Conservation (phyloP, 768 basidiomycete genomes). For the Suillus sp. region DNA sequence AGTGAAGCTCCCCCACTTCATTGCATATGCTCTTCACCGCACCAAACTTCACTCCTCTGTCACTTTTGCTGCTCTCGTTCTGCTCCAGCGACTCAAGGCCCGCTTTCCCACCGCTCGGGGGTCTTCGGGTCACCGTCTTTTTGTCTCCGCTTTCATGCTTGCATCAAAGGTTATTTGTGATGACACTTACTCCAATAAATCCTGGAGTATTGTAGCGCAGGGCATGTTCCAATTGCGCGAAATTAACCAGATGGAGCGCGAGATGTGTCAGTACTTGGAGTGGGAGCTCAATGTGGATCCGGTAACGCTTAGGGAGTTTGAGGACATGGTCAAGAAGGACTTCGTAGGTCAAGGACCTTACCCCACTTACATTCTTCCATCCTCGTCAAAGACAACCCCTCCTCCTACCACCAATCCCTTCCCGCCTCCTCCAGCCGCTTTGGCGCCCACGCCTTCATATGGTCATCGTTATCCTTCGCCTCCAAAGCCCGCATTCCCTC, state of each 20-base stretch:
- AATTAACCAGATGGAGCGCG: constrained; percentile 82
- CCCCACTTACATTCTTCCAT: constrained; percentile 61
- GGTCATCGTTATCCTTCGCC: constrained; percentile 35
- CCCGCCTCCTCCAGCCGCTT: constrained; percentile 31
- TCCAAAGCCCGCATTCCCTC: constrained; percentile 26
- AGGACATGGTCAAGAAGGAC: constrained; percentile 59
- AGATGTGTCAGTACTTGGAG: constrained; percentile 86
- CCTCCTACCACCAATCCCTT: constrained; percentile 34
- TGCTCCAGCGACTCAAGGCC: constrained; percentile 66
- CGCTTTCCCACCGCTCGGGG: constrained; percentile 78
- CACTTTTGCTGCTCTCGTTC: constrained; percentile 40
- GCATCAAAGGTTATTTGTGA: constrained; percentile 85
- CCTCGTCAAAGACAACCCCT: constrained; percentile 62
- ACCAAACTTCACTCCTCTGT: constrained; percentile 64
- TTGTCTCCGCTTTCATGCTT: constrained; percentile 77
- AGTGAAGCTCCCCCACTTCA: constrained; percentile 54
- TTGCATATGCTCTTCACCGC: constrained; percentile 68
- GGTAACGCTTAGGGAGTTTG: constrained; percentile 59
- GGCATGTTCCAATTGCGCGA: constrained; percentile 77
- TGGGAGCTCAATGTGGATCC: constrained; percentile 86
- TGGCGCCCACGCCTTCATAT: constrained; percentile 31
- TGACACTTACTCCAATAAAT: constrained; percentile 92
- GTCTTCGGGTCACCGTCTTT: constrained; percentile 70
- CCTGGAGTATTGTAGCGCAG: constrained; percentile 89
- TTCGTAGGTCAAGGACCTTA: constrained; percentile 59